A percentile compares a stretch with the other conserved stretches of the same genome.
phyloP scores from a whole-genome alignment of 202 grass and related monocot genomes.

The Sporobolus alterniflorus region DNA sequence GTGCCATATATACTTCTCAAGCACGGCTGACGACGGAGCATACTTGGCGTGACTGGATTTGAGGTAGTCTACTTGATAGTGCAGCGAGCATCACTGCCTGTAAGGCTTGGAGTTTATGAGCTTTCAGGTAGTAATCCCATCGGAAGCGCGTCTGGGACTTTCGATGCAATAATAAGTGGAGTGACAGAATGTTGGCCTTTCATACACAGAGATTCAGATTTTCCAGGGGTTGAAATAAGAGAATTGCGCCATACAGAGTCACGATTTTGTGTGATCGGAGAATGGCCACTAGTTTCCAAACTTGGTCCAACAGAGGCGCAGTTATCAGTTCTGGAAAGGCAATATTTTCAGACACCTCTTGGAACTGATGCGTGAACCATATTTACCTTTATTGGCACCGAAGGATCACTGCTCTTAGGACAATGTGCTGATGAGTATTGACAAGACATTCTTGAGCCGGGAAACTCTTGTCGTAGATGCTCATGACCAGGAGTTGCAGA shows the following conservation, averaged over 20 bases:
- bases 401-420: background rate
- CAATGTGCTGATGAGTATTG: slow-evolving; percentile 2
- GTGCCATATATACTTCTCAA: background rate
- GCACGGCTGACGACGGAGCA: background rate
- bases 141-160: background rate
- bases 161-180: background rate
- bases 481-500: slow-evolving; percentile 9
- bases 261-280: background rate
- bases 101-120: background rate
- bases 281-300: background rate
- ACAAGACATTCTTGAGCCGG: slow-evolving; percentile 17
- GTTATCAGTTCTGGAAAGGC: background rate
- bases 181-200: background rate
- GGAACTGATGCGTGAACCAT: background rate
- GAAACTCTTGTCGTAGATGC: background rate
- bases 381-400: background rate
- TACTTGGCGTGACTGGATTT: background rate
- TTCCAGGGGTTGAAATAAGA: background rate
- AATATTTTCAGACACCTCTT: background rate
- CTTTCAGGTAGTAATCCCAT: background rate
- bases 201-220: slow-evolving; percentile 4
- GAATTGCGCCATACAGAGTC: background rate
- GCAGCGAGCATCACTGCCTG: background rate
- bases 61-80: background rate
- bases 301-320: background rate